Evolutionary conservation across 2,329 filamentous ascomycete species (phyloP).

Genomic region (Aureobasidium sp.): DNA sequence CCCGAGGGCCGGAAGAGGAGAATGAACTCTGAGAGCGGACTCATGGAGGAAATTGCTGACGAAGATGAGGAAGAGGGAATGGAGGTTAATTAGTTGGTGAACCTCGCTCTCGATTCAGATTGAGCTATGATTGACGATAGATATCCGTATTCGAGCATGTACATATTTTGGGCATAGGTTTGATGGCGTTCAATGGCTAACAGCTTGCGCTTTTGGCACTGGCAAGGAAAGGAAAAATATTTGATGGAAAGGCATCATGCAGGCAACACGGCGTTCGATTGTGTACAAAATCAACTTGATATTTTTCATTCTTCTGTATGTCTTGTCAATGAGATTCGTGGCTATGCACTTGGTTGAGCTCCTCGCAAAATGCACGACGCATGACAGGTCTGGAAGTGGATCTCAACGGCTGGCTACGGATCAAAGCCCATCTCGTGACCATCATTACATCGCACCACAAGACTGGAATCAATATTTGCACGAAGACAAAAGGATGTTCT

Average conservation of each 20-base stretch:
- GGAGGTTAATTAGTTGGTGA: conserved; percentile 20
- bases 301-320: not conserved
- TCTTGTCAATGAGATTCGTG: not conserved
- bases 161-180: conserved; percentile 4
- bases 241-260: not conserved
- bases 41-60: conserved; percentile 27
- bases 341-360: not conserved
- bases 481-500: not conserved
- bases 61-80: conserved; percentile 26
- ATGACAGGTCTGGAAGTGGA: conserved; percentile 12
- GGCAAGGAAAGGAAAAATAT: not conserved
- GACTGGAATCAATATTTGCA: not conserved
- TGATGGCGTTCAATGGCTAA: not conserved
- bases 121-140: conserved; percentile 3
- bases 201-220: not conserved
- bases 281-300: not conserved
- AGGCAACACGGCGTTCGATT: not conserved
- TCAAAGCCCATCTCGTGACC: conserved; percentile 4
- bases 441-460: conserved; percentile 1
- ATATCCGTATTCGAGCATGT: conserved; percentile 5
- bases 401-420: conserved; percentile 11
- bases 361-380: not conserved
- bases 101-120: conserved; percentile 4
- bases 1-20: conserved; percentile 38
- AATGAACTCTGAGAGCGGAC: conserved; percentile 18